phyloP scores from a whole-genome alignment of 129 eudicot species.

The Lonicera japonica region DNA sequence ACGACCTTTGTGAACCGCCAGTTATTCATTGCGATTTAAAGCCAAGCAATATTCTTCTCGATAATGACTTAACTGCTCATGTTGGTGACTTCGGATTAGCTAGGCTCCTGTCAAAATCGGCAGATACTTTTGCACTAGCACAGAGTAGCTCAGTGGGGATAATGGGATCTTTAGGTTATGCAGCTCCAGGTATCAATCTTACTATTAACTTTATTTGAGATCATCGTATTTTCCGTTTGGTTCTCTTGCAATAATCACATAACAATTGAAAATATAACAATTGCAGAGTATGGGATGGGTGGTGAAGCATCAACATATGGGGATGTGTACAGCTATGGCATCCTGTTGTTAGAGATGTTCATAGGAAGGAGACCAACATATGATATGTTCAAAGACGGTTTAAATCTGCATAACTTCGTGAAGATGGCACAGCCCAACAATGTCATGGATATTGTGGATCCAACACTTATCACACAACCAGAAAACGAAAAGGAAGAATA shows the following conservation, averaged over 20 bases:
- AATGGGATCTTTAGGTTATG: slow-evolving; percentile 19
- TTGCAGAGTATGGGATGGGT: background rate
- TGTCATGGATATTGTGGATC: background rate
- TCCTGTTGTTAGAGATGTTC: background rate
- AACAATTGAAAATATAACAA: background rate
- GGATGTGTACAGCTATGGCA: slow-evolving; percentile 1
- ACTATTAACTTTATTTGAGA: too few relatives aligned
- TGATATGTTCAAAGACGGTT: background rate
- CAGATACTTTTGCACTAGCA: too few relatives aligned
- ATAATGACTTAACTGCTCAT: too few relatives aligned
- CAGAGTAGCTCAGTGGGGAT: too few relatives aligned
- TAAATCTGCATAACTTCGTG: background rate
- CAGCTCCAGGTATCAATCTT: slow-evolving; percentile 27
- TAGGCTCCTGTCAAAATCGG: too few relatives aligned
- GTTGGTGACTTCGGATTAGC: too few relatives aligned
- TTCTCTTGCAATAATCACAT: too few relatives aligned
- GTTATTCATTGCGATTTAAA: too few relatives aligned
- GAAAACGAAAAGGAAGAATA: background rate
- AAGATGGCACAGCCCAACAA: background rate
- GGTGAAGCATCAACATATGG: background rate
- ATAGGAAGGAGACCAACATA: background rate
- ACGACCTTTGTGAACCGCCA: too few relatives aligned
- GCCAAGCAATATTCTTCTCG: too few relatives aligned
- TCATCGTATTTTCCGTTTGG: too few relatives aligned
- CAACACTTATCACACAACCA: background rate